Evolutionary conservation across 768 basidiomycete genomes (phyloP).

Genomic region (Lactarius hatsudake): DNA sequence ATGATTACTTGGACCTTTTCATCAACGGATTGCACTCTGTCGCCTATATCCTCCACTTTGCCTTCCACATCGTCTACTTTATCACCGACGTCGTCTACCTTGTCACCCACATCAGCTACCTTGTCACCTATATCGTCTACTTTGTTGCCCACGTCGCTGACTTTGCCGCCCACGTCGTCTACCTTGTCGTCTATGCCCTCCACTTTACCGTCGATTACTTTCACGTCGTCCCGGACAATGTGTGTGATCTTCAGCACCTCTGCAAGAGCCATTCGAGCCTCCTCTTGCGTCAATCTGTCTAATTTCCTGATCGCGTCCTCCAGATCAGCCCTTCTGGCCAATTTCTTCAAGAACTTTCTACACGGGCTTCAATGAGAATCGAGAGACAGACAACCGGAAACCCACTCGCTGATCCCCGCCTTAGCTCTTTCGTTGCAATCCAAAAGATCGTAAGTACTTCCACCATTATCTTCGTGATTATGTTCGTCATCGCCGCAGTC

Average conservation of each 20-base stretch:
- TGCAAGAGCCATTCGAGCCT: not conserved
- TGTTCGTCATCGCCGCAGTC: not conserved
- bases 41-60: no score
- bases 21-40: no score
- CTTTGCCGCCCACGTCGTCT: not conserved
- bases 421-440: not conserved
- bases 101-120: no score
- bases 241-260: not conserved
- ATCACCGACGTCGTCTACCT: no score
- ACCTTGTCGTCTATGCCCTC: not conserved
- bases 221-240: not conserved
- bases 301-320: not conserved
- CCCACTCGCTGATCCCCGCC: not conserved
- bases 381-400: not conserved
- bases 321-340: not conserved
- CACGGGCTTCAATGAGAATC: not conserved
- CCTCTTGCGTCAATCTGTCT: not conserved
- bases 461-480: not conserved
- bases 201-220: not conserved
- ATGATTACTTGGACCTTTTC: no score
- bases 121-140: no score
- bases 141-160: no score
- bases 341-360: not conserved
- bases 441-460: not conserved
- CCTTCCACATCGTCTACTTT: no score